Conservation (phyloP, 1,284 basidiomycete genomes). For the Hypsizygus ulmarius region DNA sequence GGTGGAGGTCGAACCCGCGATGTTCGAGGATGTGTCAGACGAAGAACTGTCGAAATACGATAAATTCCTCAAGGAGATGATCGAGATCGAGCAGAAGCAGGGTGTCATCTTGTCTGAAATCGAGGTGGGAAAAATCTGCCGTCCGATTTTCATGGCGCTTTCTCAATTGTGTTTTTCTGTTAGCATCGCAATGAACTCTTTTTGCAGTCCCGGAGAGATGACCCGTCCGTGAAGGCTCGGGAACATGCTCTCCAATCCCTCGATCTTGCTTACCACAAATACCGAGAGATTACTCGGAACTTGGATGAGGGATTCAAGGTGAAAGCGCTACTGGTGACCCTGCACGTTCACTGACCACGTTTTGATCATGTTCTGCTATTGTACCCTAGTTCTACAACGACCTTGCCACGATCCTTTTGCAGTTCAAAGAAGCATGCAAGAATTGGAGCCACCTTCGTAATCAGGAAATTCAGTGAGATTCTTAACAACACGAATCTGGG, state of each 20-base stretch:
- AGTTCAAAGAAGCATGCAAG: constrained; percentile 76
- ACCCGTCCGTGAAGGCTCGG: constrained; percentile 77
- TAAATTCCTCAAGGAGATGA: constrained; percentile 64
- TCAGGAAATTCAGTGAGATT: constrained; percentile 54
- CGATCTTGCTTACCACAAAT: constrained; percentile 86
- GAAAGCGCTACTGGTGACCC: constrained; percentile 12
- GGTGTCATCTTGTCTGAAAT: constrained; percentile 65
- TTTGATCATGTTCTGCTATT: neutral
- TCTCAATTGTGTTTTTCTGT: constrained; percentile 1
- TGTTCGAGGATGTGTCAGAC: constrained; percentile 84
- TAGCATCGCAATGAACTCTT: constrained; percentile 78
- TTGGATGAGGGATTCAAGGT: constrained; percentile 88
- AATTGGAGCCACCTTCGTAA: constrained; percentile 71
- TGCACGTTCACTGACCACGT: neutral
- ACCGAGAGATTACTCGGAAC: constrained; percentile 82
- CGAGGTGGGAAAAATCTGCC: constrained; percentile 44
- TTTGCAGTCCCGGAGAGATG: constrained; percentile 75
- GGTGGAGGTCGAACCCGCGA: constrained; percentile 74
- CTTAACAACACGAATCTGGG: neutral
- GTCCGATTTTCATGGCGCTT: neutral
- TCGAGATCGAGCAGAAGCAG: constrained; percentile 61
- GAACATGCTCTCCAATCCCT: constrained; percentile 86
- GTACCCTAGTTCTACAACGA: constrained; percentile 79
- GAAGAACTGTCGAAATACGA: constrained; percentile 82
- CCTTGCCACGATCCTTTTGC: constrained; percentile 64